Percentiles rank a stretch among this genome's conserved stretches.
phyloP scores from a whole-genome alignment of 768 basidiomycete species.

The Tylopilus sp. region DNA sequence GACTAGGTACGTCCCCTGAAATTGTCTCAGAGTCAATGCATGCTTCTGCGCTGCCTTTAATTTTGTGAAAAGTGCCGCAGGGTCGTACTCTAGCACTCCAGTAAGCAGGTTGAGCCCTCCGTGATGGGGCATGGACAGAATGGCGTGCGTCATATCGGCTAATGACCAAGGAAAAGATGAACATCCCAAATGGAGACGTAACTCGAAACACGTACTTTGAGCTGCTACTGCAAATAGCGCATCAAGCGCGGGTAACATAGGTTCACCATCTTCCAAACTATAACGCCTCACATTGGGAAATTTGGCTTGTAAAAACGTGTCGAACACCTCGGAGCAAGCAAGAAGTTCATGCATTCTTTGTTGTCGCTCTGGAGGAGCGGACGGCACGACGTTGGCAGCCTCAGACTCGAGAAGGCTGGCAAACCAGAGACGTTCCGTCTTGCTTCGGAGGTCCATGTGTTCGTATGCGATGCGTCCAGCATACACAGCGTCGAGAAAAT shows the following conservation, averaged over 20 bases:
- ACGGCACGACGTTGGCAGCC: no score
- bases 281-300: conserved; percentile 89
- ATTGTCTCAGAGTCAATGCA: no score
- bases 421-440: conserved; percentile 88
- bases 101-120: no score
- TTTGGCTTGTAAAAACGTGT: conserved; percentile 81
- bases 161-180: neutral
- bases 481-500: no score
- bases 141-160: conserved; percentile 67
- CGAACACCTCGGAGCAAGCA: conserved; percentile 75
- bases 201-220: no score
- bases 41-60: no score
- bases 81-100: conserved; percentile 66
- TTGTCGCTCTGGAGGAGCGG: conserved; percentile 38
- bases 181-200: neutral
- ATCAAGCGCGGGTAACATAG: conserved; percentile 88
- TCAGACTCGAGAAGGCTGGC: conserved; percentile 82
- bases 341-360: conserved; percentile 65
- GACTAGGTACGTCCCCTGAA: no score
- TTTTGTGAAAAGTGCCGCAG: conserved; percentile 81
- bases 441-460: conserved; percentile 83
- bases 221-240: conserved; percentile 68
- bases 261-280: conserved; percentile 90
- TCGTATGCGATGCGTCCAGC: no score
- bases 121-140: no score